Conservation (phyloP, 176 grass and related monocot genomes). For the Rhipidocladum racemiflorum region DNA sequence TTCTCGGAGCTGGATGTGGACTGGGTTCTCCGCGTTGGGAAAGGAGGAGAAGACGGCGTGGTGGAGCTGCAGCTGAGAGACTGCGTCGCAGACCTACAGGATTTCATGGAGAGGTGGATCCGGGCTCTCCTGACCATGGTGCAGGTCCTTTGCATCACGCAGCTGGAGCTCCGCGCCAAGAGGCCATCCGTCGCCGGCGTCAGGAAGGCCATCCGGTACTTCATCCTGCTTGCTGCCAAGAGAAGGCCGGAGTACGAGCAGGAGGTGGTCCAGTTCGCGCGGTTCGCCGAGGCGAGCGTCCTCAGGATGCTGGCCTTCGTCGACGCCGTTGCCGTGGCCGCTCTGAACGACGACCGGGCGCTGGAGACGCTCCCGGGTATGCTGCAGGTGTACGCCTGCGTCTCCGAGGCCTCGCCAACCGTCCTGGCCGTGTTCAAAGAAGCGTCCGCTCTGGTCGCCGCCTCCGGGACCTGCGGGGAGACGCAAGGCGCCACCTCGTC, state of each 20-base stretch:
- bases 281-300: not conserved
- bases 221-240: not conserved
- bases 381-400: constrained; percentile 10
- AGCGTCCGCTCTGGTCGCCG: not conserved
- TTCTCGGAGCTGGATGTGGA: constrained; percentile 22
- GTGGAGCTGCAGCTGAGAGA: not conserved
- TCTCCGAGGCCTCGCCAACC: not conserved
- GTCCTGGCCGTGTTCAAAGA: not conserved
- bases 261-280: not conserved
- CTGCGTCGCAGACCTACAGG: not conserved
- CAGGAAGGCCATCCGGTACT: not conserved
- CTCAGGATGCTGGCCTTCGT: constrained; percentile 14
- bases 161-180: not conserved
- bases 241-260: not conserved
- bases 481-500: not conserved
- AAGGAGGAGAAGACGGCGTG: not conserved
- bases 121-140: constrained; percentile 21
- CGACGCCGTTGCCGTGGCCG: not conserved
- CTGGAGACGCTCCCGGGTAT: not conserved
- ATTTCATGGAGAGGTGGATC: constrained; percentile 24
- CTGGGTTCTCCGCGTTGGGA: not conserved
- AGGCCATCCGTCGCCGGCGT: not conserved
- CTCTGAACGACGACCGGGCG: not conserved
- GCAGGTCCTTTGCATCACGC: constrained; percentile 10
- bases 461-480: not conserved